Evolutionary conservation across 179 eudicot species (phyloP).

Genomic region (Heliamphora pulchella): DNA sequence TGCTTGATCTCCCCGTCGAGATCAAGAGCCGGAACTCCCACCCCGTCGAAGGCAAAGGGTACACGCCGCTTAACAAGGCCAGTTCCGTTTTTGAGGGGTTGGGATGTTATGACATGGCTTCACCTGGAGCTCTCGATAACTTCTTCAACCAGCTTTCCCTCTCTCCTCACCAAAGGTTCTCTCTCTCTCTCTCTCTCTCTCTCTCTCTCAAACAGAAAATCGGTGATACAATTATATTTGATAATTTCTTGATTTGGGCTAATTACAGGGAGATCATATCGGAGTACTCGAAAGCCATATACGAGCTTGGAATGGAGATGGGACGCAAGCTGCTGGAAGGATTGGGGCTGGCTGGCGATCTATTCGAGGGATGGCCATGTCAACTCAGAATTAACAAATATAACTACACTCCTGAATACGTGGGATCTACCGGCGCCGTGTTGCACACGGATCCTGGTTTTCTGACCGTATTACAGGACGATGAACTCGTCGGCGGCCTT

Average conservation of each 20-base stretch:
- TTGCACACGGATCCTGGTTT: conserved; percentile 31
- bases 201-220: no score
- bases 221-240: no score
- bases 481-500: neutral
- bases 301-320: conserved; percentile 31
- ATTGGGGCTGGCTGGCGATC: conserved; percentile 37
- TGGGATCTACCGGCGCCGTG: conserved; percentile 27
- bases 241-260: no score
- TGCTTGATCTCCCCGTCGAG: conserved; percentile 24
- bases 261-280: conserved; percentile 20
- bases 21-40: conserved; percentile 17
- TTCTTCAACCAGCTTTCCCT: conserved; percentile 13
- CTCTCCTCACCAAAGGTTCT: conserved; percentile 21
- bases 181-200: neutral
- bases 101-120: conserved; percentile 18
- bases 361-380: conserved; percentile 42
- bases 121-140: neutral
- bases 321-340: conserved; percentile 39
- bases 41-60: conserved; percentile 23
- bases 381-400: conserved; percentile 51
- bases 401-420: conserved; percentile 16
- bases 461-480: conserved; percentile 31
- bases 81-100: conserved; percentile 16
- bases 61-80: conserved; percentile 2
- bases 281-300: conserved; percentile 32